Base-by-base conservation (phyloP, 768 basidiomycete genomes). In the Pleurotus tuoliensis region DNA sequence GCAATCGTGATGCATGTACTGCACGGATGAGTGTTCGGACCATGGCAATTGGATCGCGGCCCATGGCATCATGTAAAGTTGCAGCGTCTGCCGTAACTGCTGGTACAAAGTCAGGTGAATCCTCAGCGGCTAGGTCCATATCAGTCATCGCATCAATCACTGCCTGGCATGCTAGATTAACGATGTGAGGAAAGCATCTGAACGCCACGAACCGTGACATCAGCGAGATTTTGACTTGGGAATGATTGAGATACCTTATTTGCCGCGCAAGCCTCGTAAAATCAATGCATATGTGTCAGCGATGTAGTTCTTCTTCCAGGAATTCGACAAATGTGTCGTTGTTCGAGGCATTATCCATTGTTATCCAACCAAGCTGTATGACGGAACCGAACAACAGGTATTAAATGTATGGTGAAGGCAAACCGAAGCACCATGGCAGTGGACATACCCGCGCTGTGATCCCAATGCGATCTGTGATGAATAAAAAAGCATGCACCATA, bases 361-460 rank as follows among this genome's bases (percentile, higher is more conserved):
- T 72, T 13, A 74, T 51, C 69, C 69, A 73, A 5, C 76, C 74
- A 63, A 76, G 68, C 74, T 76, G 57, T n/a, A 13, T 25, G 20
- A 30, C 27, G 7, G 27, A 9, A 9, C 27, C 1, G 9, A 9
- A 30, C 6, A 30, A 30, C 27, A 30, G 9, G 1, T 9, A 30
- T 6, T 37, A 45, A 30, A 50, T 48, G 50, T 22, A 46, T 24
- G 22, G 22, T 24, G 22, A 24, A 24, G 22, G 22, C 22, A 52
- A 30, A 22, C 40, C 18, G 51, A 51, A 16, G 41, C 22, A 34
- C 6, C 5, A 57, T 37, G 55, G 20, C 40, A 24, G 1, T 55
- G 49, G 7, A 58, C 58, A 44, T 55, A 71, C 71, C 64, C 68
- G 68, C 15, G 45, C 8, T 1, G 65, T 54, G 30, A 73, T 69